Evolutionary conservation across 805 yeast genomes (phyloP).

Genomic region (Monosporozyma siamensis): DNA sequence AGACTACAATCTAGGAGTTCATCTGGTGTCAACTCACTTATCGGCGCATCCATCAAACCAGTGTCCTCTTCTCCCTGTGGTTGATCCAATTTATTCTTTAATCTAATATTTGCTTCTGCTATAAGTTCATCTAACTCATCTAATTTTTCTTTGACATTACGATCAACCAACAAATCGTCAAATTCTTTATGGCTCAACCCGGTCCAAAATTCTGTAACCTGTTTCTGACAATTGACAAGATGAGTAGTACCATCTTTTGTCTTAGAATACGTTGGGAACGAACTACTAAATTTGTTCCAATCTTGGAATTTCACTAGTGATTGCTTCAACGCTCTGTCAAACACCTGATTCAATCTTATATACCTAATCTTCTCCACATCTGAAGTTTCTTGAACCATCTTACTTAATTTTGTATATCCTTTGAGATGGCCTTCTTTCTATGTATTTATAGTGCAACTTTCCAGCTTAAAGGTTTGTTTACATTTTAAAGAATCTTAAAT

Average conservation of each 20-base stretch:
- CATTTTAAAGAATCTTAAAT: neutral
- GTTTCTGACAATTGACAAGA: slow-evolving; percentile 42
- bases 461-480: neutral
- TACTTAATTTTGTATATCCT: neutral
- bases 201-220: slow-evolving; percentile 45
- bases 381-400: neutral
- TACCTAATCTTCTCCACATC: slow-evolving; percentile 33
- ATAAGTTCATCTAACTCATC: slow-evolving; percentile 34
- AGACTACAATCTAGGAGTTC: slow-evolving; percentile 22
- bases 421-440: too few relatives aligned
- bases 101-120: slow-evolving; percentile 26
- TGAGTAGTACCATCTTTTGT: slow-evolving; percentile 38
- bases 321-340: slow-evolving; percentile 46
- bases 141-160: slow-evolving; percentile 31
- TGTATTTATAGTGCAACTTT: neutral
- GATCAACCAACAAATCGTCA: slow-evolving; percentile 42
- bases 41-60: slow-evolving; percentile 5
- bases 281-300: slow-evolving; percentile 41
- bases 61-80: neutral
- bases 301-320: slow-evolving; percentile 40
- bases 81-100: slow-evolving; percentile 7
- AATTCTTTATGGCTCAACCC: slow-evolving; percentile 43
- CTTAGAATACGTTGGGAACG: slow-evolving; percentile 46
- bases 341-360: slow-evolving; percentile 41
- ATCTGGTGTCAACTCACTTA: slow-evolving; percentile 20